phyloP scores from a whole-genome alignment of 257 asterid species.

The Jasminum sambac region DNA sequence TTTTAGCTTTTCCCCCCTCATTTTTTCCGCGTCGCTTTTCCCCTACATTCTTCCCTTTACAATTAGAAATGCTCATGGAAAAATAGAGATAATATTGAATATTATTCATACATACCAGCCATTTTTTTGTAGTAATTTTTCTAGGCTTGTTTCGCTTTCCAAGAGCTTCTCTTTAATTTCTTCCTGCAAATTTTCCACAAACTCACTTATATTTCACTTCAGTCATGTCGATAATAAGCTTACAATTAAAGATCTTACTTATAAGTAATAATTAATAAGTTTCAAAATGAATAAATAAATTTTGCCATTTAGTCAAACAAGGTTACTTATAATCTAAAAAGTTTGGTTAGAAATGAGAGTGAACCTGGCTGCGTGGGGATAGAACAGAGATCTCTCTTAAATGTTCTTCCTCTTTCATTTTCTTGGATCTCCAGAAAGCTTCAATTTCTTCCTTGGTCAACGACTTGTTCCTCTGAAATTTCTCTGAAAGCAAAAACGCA shows the following conservation, averaged over 20 bases:
- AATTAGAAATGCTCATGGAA: no score
- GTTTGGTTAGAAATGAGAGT: neutral
- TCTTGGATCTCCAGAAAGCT: conserved; percentile 70
- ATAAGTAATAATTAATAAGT: no score
- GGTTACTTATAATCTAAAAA: no score
- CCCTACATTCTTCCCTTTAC: no score
- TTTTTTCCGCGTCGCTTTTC: no score
- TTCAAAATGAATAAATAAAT: no score
- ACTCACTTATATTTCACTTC: no score
- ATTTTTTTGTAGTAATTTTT: conserved; percentile 47
- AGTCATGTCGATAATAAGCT: no score
- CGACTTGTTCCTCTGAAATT: conserved; percentile 54
- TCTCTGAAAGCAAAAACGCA: conserved; percentile 31
- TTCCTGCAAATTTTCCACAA: conserved; percentile 29
- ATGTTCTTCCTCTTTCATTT: conserved; percentile 67
- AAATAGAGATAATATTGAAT: no score
- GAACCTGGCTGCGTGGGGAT: conserved; percentile 61
- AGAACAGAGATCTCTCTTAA: conserved; percentile 49
- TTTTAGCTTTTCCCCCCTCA: no score
- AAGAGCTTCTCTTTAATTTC: neutral
- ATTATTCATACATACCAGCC: conserved; percentile 55
- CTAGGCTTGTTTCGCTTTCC: conserved; percentile 39
- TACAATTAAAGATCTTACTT: neutral
- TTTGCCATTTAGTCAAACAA: no score
- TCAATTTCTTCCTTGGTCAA: conserved; percentile 72